Conservation (phyloP, 352 stramenopile genomes). For the Salisapilia sapeloensis region DNA sequence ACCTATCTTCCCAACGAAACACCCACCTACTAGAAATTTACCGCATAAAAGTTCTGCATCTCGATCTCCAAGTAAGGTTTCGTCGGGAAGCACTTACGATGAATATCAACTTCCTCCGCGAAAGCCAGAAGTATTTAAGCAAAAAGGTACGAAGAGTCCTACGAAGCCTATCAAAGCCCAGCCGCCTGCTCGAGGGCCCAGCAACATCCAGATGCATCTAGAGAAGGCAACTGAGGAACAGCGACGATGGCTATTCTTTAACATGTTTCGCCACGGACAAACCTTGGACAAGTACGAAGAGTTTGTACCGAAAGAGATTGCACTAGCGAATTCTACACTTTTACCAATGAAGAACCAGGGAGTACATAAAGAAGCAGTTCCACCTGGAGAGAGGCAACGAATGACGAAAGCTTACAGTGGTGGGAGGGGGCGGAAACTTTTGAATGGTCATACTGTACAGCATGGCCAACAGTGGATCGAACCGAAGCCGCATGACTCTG, state of each 20-base stretch:
- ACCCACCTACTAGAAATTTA: too few relatives aligned
- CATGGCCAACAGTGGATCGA: constrained; percentile 34
- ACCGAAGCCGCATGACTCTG: constrained; percentile 19
- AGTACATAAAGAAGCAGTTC: not conserved
- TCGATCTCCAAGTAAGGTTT: not conserved
- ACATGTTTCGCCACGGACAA: constrained; percentile 65
- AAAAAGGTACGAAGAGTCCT: constrained; percentile 11
- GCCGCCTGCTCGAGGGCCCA: constrained; percentile 26
- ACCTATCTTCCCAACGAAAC: too few relatives aligned
- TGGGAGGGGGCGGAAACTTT: constrained; percentile 6
- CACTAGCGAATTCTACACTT: not conserved
- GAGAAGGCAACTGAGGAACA: constrained; percentile 41
- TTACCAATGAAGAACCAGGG: not conserved
- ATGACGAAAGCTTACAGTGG: constrained; percentile 3
- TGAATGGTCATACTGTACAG: constrained; percentile 7
- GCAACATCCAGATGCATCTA: constrained; percentile 27
- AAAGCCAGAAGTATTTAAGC: constrained; percentile 25
- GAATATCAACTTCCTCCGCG: constrained; percentile 12
- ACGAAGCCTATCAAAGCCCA: constrained; percentile 5
- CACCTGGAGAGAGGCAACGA: not conserved
- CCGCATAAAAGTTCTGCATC: too few relatives aligned
- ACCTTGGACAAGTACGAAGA: constrained; percentile 44
- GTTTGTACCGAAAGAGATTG: constrained; percentile 19
- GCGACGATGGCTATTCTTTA: constrained; percentile 55
- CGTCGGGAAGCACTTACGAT: not conserved